A percentile compares a stretch with the other conserved stretches of the same genome.
These are phyloP conservation scores for Saitozyma sp. DNA, from an alignment of 768 basidiomycete species.

Conservation along the genomic window DNA sequence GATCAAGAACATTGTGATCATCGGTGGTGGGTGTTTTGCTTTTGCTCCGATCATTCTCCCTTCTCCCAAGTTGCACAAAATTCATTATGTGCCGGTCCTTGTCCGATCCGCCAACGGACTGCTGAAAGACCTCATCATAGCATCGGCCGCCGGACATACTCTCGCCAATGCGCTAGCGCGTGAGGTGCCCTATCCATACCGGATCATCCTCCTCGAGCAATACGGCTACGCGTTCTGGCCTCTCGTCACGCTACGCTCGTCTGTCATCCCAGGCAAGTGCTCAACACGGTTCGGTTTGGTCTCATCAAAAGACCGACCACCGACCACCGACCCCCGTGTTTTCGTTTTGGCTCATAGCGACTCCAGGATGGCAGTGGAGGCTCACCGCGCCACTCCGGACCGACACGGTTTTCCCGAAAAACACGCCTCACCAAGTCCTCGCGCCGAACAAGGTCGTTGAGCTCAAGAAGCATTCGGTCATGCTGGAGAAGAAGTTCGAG, in stretches of 20 bases:
- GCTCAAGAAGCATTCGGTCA: conserved; percentile 32
- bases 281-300: neutral
- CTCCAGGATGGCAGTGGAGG: conserved; percentile 43
- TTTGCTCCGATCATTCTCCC: no score
- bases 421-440: conserved; percentile 37
- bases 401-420: conserved; percentile 34
- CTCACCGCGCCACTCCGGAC: conserved; percentile 30
- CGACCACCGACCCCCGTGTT: neutral
- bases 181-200: conserved; percentile 28
- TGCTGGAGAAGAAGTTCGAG: conserved; percentile 47
- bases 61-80: no score
- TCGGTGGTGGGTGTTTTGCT: conserved; percentile 36
- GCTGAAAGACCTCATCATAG: conserved; percentile 6
- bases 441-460: conserved; percentile 40
- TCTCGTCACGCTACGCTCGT: conserved; percentile 36
- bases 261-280: conserved; percentile 42
- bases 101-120: no score
- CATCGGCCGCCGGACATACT: conserved; percentile 33
- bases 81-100: no score
- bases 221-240: conserved; percentile 38
- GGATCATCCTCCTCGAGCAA: conserved; percentile 46
- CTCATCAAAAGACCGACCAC: neutral
- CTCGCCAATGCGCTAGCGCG: conserved; percentile 31
- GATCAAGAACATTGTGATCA: conserved; percentile 45
- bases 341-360: conserved; percentile 2